phyloP scores from a whole-genome alignment of 495 filamentous ascomycete genomes.

The Neurospora intermedia region DNA sequence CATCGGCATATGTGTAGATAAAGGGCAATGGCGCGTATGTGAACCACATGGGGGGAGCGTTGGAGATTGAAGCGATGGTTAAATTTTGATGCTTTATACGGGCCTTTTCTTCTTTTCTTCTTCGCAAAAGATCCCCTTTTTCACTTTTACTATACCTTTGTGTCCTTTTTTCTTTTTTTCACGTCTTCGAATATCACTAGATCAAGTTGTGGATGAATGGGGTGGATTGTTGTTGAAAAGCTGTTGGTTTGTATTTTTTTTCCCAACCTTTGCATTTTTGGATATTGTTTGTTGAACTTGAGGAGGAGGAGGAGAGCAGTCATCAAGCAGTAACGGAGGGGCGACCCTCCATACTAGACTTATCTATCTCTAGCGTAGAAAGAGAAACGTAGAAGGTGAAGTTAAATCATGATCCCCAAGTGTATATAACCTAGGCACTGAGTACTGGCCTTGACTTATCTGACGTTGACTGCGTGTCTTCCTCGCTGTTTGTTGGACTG shows the following conservation, averaged over 20 bases:
- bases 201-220: background rate
- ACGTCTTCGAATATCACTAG: background rate
- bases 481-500: too few species aligned
- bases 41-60: background rate
- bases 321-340: too few species aligned
- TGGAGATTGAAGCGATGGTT: background rate
- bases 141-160: background rate
- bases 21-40: background rate
- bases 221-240: background rate
- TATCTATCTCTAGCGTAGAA: too few species aligned
- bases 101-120: background rate
- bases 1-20: background rate
- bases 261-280: background rate
- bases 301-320: too few species aligned
- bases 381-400: too few species aligned
- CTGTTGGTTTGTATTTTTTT: background rate
- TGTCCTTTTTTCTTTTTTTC: background rate
- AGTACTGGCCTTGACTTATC: background rate
- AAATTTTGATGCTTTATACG: background rate
- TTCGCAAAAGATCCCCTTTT: background rate
- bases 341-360: too few species aligned
- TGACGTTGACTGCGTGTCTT: background rate
- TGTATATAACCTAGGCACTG: too few species aligned
- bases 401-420: too few species aligned
- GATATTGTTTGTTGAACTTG: background rate